Conservation (phyloP, 768 basidiomycete species). For the Kwoniella shandongensis region DNA sequence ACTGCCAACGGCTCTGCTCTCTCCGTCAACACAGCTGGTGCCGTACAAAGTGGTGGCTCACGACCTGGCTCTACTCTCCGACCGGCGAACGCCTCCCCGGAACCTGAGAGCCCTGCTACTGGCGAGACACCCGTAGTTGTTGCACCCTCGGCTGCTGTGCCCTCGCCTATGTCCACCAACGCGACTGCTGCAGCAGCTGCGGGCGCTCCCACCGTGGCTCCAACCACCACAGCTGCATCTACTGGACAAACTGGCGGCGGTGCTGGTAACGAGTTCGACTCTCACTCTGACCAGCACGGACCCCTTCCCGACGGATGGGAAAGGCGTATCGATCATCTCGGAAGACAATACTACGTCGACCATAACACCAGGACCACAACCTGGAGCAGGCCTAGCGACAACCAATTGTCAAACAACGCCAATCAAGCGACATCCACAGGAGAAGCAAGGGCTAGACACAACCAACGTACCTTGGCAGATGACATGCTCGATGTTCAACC, state of each 20-base stretch:
- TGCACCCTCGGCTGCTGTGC: constrained; percentile 35
- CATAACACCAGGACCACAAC: constrained; percentile 97
- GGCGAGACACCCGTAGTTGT: constrained; percentile 32
- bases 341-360: constrained; percentile 95
- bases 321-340: constrained; percentile 92
- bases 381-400: constrained; percentile 88
- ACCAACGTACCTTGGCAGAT: constrained; percentile 54
- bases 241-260: constrained; percentile 58
- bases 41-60: constrained; percentile 23
- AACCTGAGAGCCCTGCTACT: constrained; percentile 35
- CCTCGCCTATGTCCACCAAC: constrained; percentile 53
- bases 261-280: constrained; percentile 66
- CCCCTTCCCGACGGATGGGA: constrained; percentile 92
- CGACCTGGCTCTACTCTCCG: constrained; percentile 30
- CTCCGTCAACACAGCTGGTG: constrained; percentile 55
- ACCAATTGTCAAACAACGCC: constrained; percentile 70
- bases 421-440: constrained; percentile 48
- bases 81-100: constrained; percentile 38
- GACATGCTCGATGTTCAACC: constrained; percentile 52
- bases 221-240: constrained; percentile 46
- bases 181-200: constrained; percentile 56
- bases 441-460: constrained; percentile 53
- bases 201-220: constrained; percentile 45
- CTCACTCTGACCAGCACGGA: constrained; percentile 90
- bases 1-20: constrained; percentile 40